phyloP scores from a whole-genome alignment of 2,329 filamentous ascomycete genomes.

The Diplodia sapinea region DNA sequence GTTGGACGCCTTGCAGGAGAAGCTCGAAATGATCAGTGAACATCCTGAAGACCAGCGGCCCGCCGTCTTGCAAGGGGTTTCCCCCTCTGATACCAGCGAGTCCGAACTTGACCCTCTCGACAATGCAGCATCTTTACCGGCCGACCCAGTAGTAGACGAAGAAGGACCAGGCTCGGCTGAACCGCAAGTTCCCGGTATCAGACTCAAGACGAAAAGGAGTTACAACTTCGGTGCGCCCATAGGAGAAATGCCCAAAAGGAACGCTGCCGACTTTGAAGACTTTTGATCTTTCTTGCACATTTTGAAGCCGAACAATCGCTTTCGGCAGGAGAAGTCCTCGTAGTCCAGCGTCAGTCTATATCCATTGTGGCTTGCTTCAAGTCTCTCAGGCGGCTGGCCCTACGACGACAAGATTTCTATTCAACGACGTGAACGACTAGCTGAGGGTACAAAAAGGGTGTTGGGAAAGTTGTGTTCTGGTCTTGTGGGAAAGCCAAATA shows the following conservation, averaged over 20 bases:
- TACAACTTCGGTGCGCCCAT: conserved; percentile 46
- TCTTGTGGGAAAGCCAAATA: background rate
- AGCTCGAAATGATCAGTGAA: conserved; percentile 18
- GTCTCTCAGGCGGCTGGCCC: conserved; percentile 24
- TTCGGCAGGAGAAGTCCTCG: background rate
- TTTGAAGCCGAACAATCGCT: background rate
- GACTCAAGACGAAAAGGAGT: conserved; percentile 42
- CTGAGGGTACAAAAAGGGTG: conserved; percentile 16
- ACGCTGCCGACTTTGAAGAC: conserved; percentile 25
- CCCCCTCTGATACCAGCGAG: conserved; percentile 28
- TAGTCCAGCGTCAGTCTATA: conserved; percentile 20
- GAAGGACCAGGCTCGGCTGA: background rate
- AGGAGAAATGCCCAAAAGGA: conserved; percentile 34
- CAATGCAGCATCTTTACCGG: conserved; percentile 33
- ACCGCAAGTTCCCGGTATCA: conserved; percentile 41
- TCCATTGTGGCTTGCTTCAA: conserved; percentile 7
- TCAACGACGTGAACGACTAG: conserved; percentile 23
- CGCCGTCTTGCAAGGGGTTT: conserved; percentile 34
- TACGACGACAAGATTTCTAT: conserved; percentile 10
- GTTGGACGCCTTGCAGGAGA: conserved; percentile 16
- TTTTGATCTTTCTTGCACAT: conserved; percentile 18
- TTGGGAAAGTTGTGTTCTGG: conserved; percentile 3
- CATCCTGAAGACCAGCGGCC: conserved; percentile 34
- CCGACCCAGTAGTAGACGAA: conserved; percentile 34
- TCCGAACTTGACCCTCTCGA: conserved; percentile 38